Evolutionary conservation across 176 grass and related monocot species (phyloP).

Genomic region (Miscanthus lutarioriparius): DNA sequence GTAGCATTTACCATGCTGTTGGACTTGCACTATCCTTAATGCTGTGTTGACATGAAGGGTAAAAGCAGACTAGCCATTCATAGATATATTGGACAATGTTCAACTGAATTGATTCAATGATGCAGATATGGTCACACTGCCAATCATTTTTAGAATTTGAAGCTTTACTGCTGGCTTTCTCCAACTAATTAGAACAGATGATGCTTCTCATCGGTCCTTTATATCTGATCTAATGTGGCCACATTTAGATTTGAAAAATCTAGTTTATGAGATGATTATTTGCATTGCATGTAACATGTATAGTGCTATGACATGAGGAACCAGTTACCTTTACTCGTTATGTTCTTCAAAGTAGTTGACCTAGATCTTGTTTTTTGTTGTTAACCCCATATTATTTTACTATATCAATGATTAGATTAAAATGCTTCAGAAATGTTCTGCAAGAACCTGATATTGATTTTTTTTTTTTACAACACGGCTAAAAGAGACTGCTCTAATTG

Average conservation of each 20-base stretch:
- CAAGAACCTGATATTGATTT: neutral
- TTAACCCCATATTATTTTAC: neutral
- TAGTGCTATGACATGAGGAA: neutral
- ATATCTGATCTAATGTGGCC: neutral
- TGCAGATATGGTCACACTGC: neutral
- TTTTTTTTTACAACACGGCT: neutral
- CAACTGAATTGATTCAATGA: neutral
- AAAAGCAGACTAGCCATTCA: neutral
- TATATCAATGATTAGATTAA: neutral
- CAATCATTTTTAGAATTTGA: neutral
- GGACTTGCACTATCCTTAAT: neutral
- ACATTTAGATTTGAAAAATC: neutral
- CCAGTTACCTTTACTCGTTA: neutral
- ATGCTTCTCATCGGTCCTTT: neutral
- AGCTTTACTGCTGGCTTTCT: neutral
- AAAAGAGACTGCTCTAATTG: neutral
- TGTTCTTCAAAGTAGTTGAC: neutral
- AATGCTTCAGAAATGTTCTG: neutral
- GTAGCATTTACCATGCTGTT: neutral
- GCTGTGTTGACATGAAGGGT: neutral
- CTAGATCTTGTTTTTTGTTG: neutral
- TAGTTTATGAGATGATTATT: neutral
- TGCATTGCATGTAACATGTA: constrained; percentile 1
- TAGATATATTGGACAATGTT: neutral
- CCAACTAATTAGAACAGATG: neutral